Conservation (phyloP, 331 rosid species). For the Saraca asoca region DNA sequence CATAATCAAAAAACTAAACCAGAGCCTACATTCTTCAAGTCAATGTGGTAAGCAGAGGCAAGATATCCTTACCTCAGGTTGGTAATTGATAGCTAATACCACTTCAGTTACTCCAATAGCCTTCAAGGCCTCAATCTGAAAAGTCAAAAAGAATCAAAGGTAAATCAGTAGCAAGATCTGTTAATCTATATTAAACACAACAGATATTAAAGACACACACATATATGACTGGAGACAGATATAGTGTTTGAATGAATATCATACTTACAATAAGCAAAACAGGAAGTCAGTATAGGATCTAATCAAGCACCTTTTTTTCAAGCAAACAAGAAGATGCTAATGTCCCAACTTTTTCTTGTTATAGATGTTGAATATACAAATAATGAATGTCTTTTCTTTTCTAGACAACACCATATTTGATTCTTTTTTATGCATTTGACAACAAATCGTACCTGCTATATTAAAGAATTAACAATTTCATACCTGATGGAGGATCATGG, state of each 20-base stretch:
- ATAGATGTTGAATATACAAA: slow-evolving; percentile 8
- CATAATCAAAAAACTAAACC: slow-evolving; percentile 26
- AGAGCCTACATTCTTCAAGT: slow-evolving; percentile 22
- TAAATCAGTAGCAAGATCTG: slow-evolving; percentile 19
- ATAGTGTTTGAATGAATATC: slow-evolving; percentile 6
- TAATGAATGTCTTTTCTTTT: neutral
- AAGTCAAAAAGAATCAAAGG: slow-evolving; percentile 31
- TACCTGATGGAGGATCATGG: slow-evolving; percentile 97
- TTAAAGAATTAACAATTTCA: slow-evolving; percentile 23
- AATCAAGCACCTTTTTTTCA: slow-evolving; percentile 15
- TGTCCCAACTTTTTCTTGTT: neutral
- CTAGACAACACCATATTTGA: slow-evolving; percentile 2
- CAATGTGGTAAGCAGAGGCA: slow-evolving; percentile 6
- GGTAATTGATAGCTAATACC: slow-evolving; percentile 90
- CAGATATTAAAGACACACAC: neutral
- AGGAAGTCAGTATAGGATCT: neutral
- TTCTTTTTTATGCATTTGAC: slow-evolving; percentile 21
- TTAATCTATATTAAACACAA: slow-evolving; percentile 10
- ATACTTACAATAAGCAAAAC: slow-evolving; percentile 1
- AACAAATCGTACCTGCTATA: slow-evolving; percentile 8
- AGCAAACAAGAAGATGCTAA: neutral
- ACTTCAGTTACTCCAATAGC: slow-evolving; percentile 81
- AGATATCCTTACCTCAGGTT: slow-evolving; percentile 75
- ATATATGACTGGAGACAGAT: neutral
- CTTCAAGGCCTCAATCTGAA: slow-evolving; percentile 90